A percentile compares a stretch with the other conserved stretches of the same genome.
Conservation (phyloP, 2,329 filamentous ascomycete genomes). For the Didymella arachidicola region DNA sequence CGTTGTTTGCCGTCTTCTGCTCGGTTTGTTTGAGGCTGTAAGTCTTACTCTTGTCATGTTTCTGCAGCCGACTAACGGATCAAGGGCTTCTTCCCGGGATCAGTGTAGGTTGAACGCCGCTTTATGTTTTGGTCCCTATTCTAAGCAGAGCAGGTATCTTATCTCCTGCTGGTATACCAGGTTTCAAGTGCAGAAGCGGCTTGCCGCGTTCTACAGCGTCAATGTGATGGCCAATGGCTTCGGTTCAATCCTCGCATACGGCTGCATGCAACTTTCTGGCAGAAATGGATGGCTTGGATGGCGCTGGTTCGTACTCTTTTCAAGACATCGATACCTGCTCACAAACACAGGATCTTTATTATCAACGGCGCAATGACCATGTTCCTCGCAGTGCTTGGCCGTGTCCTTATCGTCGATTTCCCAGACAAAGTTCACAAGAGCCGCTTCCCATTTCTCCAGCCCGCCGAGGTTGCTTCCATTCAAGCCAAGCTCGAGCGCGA, state of each 20-base stretch:
- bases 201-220: conserved; percentile 60
- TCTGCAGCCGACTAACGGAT: not conserved
- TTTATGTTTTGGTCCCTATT: not conserved
- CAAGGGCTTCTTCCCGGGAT: not conserved
- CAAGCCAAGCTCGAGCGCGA: conserved; percentile 31
- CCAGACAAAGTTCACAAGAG: conserved; percentile 38
- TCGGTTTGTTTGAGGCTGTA: conserved; percentile 35
- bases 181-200: conserved; percentile 59
- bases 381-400: conserved; percentile 32
- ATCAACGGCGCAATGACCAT: conserved; percentile 26
- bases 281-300: conserved; percentile 23
- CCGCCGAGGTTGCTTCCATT: conserved; percentile 24
- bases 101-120: not conserved
- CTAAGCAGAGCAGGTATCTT: conserved; percentile 17
- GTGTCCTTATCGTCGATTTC: conserved; percentile 41
- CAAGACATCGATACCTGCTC: not conserved
- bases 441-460: conserved; percentile 29
- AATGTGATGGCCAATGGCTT: conserved; percentile 62
- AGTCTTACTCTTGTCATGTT: conserved; percentile 1
- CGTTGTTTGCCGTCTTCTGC: conserved; percentile 30
- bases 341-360: not conserved
- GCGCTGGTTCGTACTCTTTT: conserved; percentile 19
- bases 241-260: conserved; percentile 59
- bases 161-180: conserved; percentile 55
- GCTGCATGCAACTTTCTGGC: conserved; percentile 40